phyloP scores from a whole-genome alignment of 768 basidiomycete species.

The Lentinus tigrinus region DNA sequence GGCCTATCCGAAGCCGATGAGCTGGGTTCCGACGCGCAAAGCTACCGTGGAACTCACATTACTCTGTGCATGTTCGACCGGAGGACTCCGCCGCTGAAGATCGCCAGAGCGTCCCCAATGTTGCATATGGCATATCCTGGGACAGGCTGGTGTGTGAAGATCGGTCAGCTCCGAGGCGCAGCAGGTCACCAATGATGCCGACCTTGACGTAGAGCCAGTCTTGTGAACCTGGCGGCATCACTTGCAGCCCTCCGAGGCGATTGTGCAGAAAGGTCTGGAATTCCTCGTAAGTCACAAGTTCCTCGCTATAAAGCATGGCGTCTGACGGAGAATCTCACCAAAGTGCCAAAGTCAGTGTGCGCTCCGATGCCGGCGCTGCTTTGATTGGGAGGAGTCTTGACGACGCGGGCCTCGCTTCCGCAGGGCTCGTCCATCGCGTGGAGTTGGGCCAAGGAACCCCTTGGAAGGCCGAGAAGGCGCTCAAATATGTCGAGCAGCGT shows the following conservation, averaged over 20 bases:
- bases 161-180: constrained; percentile 1
- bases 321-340: constrained; percentile 40
- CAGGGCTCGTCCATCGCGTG: constrained; percentile 49
- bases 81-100: constrained; percentile 47
- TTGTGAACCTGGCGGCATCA: constrained; percentile 37
- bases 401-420: constrained; percentile 57
- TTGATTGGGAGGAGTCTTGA: constrained; percentile 42
- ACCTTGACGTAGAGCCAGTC: constrained; percentile 45
- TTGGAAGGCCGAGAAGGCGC: constrained; percentile 50
- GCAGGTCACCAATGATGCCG: background rate
- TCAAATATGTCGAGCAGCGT: constrained; percentile 57
- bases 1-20: constrained; percentile 31
- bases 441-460: constrained; percentile 41
- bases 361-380: constrained; percentile 46
- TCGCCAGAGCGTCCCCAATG: constrained; percentile 43
- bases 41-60: constrained; percentile 29
- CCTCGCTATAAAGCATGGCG: constrained; percentile 1
- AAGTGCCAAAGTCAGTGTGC: constrained; percentile 75
- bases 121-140: constrained; percentile 47
- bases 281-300: background rate
- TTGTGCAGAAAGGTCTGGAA: constrained; percentile 40
- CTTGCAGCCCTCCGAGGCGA: constrained; percentile 45
- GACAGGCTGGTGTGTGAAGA: constrained; percentile 32
- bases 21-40: background rate
- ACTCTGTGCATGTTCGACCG: constrained; percentile 44